Conservation (phyloP, 2,329 filamentous ascomycete genomes). For the Paecilomyces dactylethromorphus region DNA sequence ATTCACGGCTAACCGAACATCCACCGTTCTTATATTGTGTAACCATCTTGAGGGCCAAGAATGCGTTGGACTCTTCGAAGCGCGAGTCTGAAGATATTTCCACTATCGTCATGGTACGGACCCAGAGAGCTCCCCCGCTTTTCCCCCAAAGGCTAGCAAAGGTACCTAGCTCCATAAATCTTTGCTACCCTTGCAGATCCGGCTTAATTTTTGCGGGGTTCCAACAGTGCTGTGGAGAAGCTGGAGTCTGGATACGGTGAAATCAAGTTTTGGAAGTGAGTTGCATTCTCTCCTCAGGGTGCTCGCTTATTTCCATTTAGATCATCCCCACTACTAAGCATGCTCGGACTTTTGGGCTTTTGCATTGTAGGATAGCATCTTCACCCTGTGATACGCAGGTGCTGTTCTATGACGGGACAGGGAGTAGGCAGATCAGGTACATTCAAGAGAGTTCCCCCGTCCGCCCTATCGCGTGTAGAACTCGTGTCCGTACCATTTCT, state of each 20-base stretch:
- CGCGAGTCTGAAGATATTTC: background rate
- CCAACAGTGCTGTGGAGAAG: background rate
- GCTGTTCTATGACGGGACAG: background rate
- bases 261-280: background rate
- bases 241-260: background rate
- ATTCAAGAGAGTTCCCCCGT: background rate
- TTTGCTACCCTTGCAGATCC: background rate
- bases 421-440: background rate
- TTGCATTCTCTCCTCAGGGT: background rate
- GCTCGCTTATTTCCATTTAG: background rate
- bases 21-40: background rate
- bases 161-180: background rate
- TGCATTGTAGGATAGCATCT: background rate
- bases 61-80: background rate
- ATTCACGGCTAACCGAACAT: background rate
- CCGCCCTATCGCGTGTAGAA: background rate
- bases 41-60: background rate
- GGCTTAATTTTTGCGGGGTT: background rate
- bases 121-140: background rate
- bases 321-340: background rate
- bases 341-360: background rate
- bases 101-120: background rate
- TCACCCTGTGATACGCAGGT: background rate
- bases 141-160: background rate
- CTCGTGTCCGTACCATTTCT: background rate